phyloP scores from a whole-genome alignment of 2,329 filamentous ascomycete genomes.

The Trichoderma guizhouense region DNA sequence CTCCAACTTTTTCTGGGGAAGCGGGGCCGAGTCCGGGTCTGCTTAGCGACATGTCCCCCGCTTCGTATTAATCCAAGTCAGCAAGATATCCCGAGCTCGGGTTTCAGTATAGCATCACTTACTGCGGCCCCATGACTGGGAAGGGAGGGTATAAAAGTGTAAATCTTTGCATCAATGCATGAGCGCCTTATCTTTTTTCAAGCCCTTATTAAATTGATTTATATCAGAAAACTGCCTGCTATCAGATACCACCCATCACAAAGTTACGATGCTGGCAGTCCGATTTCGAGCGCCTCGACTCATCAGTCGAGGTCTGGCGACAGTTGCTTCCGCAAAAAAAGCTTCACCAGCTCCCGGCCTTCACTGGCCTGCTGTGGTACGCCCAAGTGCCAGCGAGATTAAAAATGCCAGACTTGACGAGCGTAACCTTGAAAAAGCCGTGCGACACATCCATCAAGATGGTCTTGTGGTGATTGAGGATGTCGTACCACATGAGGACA shows the following conservation, averaged over 20 bases:
- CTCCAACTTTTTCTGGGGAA: slow-evolving; percentile 1
- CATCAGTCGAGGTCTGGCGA: slow-evolving; percentile 3
- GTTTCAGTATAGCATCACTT: slow-evolving; percentile 23
- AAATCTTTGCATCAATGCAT: not conserved
- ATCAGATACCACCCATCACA: too few species aligned
- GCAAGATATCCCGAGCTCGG: slow-evolving; percentile 32
- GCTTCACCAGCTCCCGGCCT: not conserved
- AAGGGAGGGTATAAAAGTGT: not conserved
- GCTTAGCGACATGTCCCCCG: not conserved
- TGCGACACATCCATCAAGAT: slow-evolving; percentile 49
- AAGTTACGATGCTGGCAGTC: not conserved
- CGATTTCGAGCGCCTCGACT: slow-evolving; percentile 13
- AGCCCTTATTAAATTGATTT: not conserved
- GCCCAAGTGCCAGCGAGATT: slow-evolving; percentile 42
- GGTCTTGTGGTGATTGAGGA: slow-evolving; percentile 56
- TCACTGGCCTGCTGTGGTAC: slow-evolving; percentile 24
- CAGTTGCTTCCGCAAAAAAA: not conserved
- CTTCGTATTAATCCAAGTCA: not conserved
- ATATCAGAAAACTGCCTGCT: not conserved
- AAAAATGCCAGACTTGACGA: slow-evolving; percentile 37
- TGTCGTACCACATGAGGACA: slow-evolving; percentile 46
- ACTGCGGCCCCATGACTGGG: not conserved
- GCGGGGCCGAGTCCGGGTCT: slow-evolving; percentile 16
- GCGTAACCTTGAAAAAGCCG: slow-evolving; percentile 54
- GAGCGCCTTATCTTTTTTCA: not conserved